Evolutionary conservation across 2,329 filamentous ascomycete species (phyloP).

Genomic region (Leptodontidium sp.): DNA sequence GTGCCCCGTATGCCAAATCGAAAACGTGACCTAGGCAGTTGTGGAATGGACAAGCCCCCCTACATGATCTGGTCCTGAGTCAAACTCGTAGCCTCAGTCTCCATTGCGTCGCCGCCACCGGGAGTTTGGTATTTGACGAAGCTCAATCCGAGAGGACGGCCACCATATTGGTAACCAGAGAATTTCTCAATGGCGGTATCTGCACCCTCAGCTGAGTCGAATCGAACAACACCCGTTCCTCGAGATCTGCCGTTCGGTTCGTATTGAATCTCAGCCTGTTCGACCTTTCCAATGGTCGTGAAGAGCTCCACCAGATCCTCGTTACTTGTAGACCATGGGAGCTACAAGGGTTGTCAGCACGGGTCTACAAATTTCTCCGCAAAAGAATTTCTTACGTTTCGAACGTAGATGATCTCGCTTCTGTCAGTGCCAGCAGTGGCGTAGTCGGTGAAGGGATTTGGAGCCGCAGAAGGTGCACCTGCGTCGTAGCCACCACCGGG

Average conservation of each 20-base stretch:
- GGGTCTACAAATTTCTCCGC: background rate
- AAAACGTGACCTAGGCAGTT: conserved; percentile 5
- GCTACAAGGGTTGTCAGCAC: conserved; percentile 59
- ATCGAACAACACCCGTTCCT: conserved; percentile 95
- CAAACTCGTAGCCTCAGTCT: conserved; percentile 78
- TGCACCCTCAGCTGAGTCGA: conserved; percentile 82
- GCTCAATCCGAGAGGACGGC: conserved; percentile 89
- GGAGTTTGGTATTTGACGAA: conserved; percentile 92
- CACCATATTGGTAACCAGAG: conserved; percentile 96
- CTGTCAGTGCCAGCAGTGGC: conserved; percentile 87
- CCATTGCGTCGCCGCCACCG: conserved; percentile 73
- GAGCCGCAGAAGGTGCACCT: conserved; percentile 58
- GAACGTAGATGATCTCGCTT: conserved; percentile 88
- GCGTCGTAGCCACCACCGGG: conserved; percentile 45
- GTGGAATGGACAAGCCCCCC: conserved; percentile 24
- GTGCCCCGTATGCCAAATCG: background rate
- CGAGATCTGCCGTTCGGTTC: conserved; percentile 95
- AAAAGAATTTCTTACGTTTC: conserved; percentile 76
- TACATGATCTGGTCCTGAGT: conserved; percentile 99
- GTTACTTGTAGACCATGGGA: conserved; percentile 99
- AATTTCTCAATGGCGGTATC: conserved; percentile 97
- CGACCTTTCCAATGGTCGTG: conserved; percentile 96
- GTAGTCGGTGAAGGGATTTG: conserved; percentile 94
- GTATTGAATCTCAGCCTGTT: conserved; percentile 99
- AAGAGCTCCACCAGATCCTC: conserved; percentile 97